Evolutionary conservation across 1,284 basidiomycete species (phyloP), one percentile per base, ranked within the genome.

Genomic region (Papiliotrema fonsecae): DNA sequence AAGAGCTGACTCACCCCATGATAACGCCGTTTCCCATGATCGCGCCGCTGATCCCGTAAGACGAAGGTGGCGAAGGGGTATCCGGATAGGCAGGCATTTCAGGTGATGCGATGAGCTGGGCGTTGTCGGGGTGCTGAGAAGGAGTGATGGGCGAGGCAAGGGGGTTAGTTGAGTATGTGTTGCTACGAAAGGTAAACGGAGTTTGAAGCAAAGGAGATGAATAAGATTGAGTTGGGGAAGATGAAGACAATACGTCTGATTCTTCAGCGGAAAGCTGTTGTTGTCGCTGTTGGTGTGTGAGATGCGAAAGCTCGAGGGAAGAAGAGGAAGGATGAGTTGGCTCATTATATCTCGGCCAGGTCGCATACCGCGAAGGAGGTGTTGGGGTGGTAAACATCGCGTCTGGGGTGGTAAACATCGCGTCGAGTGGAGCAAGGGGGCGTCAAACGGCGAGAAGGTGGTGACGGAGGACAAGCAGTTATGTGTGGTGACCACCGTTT

Each of bases 41-140:
- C 13, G 48, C 47, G 16, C 61, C 62, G 45, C 49, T 56, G 49
- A 65, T 52, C 18, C 61, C 61, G 49, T 55, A 62, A 4, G 50
- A 18, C 7, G 51, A 37, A 34, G 58, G 54, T 11, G 64, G 58
- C 4, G 62, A 62, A 28, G 64, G 60, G 3, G 61, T 57, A 44
- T 56, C 51, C 22, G 61, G 57, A 36, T 61, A 61, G 10, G 56
- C 34, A 28, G 47, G 30, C 46, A 48, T 48, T 4, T 4, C 22
- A 4, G 27, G 11, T n/a, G 18, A 7, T 27, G 19, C 19, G 43
- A 11, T 19, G 32, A 21, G n/a, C 25, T 11, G n/a, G 36, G 10
- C 6, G n/a, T 7, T 9, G 16, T 25, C 11, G 5, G 5, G 5
- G 35, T 37, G 22, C 34, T 27, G 34, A n/a, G 11, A 7, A 28